These are phyloP conservation scores for Sistotremastrum niveocremeum DNA, from an alignment of 768 basidiomycete species.

Conservation along the genomic window DNA sequence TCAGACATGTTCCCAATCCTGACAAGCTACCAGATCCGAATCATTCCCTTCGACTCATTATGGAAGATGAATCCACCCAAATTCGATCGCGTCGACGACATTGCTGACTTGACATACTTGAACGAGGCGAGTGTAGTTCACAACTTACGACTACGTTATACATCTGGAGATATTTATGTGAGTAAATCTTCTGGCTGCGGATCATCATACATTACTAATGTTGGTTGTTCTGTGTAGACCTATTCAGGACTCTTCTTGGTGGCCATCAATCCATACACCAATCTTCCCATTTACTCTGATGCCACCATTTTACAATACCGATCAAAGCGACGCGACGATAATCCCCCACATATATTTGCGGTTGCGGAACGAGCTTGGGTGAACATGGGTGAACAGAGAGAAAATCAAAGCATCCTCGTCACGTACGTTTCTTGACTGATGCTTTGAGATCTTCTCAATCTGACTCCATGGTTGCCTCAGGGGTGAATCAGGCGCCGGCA, in stretches of 20 bases:
- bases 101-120: constrained; percentile 92
- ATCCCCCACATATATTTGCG: constrained; percentile 92
- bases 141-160: constrained; percentile 85
- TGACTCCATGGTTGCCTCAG: constrained; percentile 26
- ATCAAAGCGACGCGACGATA: constrained; percentile 72
- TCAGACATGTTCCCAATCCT: background rate
- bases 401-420: constrained; percentile 96
- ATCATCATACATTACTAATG: background rate
- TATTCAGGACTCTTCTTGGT: constrained; percentile 96
- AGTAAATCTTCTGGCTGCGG: constrained; percentile 17
- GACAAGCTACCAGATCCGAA: constrained; percentile 33
- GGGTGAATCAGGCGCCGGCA: constrained; percentile 97
- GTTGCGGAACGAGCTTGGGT: constrained; percentile 97
- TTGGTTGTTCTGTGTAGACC: constrained; percentile 37
- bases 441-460: constrained; percentile 1
- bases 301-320: constrained; percentile 84
- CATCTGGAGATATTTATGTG: constrained; percentile 86
- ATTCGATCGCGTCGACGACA: constrained; percentile 95
- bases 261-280: constrained; percentile 95
- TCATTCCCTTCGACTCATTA: constrained; percentile 63
- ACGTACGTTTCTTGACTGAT: constrained; percentile 47
- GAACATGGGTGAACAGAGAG: constrained; percentile 93
- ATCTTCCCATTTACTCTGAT: constrained; percentile 82
- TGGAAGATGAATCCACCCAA: constrained; percentile 98
- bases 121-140: constrained; percentile 99